A percentile compares a stretch with the other conserved stretches of the same genome.
These are phyloP conservation scores for Cubamyces sp. DNA, from an alignment of 768 basidiomycete genomes.

Conservation along the genomic window DNA sequence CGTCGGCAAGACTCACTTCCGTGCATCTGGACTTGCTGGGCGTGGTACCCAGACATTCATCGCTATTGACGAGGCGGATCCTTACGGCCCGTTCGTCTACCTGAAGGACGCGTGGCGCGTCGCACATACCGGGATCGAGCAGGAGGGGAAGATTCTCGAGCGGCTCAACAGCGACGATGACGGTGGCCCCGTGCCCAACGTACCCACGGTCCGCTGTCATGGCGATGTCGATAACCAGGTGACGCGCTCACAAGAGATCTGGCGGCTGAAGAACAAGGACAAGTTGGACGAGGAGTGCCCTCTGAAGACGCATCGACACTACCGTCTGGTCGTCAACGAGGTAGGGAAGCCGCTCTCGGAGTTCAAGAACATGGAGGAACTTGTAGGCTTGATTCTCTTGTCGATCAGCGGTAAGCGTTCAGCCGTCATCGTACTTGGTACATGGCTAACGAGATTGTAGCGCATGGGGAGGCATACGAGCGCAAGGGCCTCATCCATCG, in stretches of 20 bases:
- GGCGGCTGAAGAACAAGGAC: not conserved
- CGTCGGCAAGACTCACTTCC: constrained; percentile 14
- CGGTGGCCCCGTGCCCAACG: not conserved
- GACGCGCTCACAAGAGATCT: not conserved
- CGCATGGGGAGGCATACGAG: constrained; percentile 3
- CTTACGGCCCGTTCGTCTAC: constrained; percentile 11
- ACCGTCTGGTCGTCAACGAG: constrained; percentile 20
- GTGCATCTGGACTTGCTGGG: constrained; percentile 3
- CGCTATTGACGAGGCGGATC: constrained; percentile 8
- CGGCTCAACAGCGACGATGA: not conserved
- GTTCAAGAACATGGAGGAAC: not conserved
- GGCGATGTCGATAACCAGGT: constrained; percentile 1
- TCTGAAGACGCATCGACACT: constrained; percentile 15
- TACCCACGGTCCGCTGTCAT: constrained; percentile 1
- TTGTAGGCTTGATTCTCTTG: not conserved
- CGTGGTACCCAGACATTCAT: constrained; percentile 21
- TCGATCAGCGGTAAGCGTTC: not conserved
- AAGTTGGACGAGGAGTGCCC: not conserved
- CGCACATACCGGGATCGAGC: not conserved
- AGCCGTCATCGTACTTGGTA: not conserved
- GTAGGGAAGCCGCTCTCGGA: constrained; percentile 10
- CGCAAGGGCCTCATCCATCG: constrained; percentile 6
- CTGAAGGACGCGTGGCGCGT: constrained; percentile 25
- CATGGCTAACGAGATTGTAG: not conserved
- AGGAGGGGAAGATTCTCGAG: constrained; percentile 2